phyloP scores from a whole-genome alignment of 306 rosid genomes.

The Potentilla sterilis region DNA sequence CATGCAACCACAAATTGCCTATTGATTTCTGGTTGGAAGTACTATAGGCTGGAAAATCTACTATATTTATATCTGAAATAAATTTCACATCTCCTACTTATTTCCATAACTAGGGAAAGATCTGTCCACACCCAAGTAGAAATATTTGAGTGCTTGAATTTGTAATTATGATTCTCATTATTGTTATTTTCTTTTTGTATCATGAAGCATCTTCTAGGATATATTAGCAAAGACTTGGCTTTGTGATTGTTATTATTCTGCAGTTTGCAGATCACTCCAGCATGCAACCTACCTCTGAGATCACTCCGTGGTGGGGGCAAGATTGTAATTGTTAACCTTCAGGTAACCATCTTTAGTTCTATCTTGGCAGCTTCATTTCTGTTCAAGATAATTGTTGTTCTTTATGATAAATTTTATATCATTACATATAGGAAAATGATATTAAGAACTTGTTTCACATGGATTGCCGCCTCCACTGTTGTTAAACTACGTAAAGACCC shows the following conservation, averaged over 20 bases:
- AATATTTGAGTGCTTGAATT: not conserved
- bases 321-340: constrained; percentile 93
- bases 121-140: not conserved
- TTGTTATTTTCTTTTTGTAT: not conserved
- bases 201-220: not conserved
- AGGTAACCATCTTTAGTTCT: constrained; percentile 44
- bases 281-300: constrained; percentile 94
- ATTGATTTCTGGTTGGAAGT: not conserved
- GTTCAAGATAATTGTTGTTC: constrained; percentile 24
- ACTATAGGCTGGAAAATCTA: not conserved
- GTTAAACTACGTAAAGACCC: not conserved
- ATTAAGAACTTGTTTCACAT: not conserved
- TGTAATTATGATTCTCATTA: not conserved
- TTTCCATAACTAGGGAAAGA: not conserved
- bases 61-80: not conserved
- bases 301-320: constrained; percentile 94
- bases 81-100: not conserved
- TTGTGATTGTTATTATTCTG: constrained; percentile 18
- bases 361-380: not conserved
- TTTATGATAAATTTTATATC: not conserved
- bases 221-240: not conserved
- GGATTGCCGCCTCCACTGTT: constrained; percentile 18
- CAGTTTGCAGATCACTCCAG: constrained; percentile 99
- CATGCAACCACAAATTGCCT: not conserved
- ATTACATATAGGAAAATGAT: not conserved